Evolutionary conservation across 352 stramenopile species (phyloP).

Genomic region (Phytophthora idaei): DNA sequence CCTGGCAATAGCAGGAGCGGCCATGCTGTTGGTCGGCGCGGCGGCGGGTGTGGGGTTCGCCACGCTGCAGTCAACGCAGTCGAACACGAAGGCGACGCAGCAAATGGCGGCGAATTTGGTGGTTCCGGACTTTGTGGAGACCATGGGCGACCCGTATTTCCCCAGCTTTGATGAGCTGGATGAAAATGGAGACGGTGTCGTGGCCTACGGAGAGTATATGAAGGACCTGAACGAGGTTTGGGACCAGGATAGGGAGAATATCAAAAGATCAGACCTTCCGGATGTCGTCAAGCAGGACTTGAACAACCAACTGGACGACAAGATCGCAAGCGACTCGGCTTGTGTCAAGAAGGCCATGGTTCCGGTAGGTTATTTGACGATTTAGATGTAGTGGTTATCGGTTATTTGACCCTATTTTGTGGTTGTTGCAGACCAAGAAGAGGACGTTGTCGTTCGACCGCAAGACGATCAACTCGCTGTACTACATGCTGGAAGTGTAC

Average conservation of each 20-base stretch:
- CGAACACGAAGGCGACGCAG: conserved; percentile 11
- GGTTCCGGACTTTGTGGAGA: conserved; percentile 39
- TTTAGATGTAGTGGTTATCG: background rate
- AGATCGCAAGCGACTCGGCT: conserved; percentile 38
- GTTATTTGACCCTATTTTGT: background rate
- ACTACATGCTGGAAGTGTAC: conserved; percentile 47
- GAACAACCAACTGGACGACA: conserved; percentile 42
- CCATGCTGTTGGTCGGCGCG: conserved; percentile 43
- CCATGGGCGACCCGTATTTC: conserved; percentile 47
- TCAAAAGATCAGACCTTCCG: conserved; percentile 38
- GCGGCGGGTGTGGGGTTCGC: conserved; percentile 51
- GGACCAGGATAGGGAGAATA: conserved; percentile 28
- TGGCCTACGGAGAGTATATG: conserved; percentile 49
- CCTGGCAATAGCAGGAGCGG: conserved; percentile 45
- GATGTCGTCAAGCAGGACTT: conserved; percentile 46
- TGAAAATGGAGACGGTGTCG: conserved; percentile 34
- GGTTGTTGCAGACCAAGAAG: conserved; percentile 33
- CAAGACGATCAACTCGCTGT: conserved; percentile 41
- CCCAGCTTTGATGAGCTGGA: conserved; percentile 47
- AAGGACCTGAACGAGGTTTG: conserved; percentile 33
- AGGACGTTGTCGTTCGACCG: conserved; percentile 30
- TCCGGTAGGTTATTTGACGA: conserved; percentile 28
- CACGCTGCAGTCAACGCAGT: conserved; percentile 22
- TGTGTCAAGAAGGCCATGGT: conserved; percentile 53
- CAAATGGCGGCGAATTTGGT: conserved; percentile 25